Conservation (phyloP, 331 rosid genomes). For the Malus hybrid region DNA sequence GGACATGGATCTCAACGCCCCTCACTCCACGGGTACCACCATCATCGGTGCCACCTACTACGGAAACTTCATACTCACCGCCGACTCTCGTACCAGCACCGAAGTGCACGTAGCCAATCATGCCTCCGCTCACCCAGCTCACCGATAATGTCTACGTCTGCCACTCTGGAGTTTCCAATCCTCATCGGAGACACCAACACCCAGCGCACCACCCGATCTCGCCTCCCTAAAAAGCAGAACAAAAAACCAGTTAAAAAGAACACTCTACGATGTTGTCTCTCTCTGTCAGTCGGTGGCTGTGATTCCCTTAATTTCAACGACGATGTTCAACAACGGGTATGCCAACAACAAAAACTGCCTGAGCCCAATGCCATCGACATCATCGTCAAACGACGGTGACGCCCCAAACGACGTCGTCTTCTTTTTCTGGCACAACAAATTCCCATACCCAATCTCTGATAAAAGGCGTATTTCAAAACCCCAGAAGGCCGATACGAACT, state of each 20-base stretch:
- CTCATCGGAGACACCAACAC: neutral
- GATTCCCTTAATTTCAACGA: neutral
- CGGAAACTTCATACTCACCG: constrained; percentile 91
- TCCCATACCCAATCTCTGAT: constrained; percentile 5
- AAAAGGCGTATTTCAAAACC: constrained; percentile 87
- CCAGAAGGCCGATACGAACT: constrained; percentile 95
- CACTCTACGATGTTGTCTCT: neutral
- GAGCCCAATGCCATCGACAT: neutral
- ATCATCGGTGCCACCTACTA: constrained; percentile 93
- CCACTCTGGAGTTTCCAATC: too few relatives aligned
- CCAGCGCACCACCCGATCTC: neutral
- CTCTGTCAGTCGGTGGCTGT: neutral
- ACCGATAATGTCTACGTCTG: too few relatives aligned
- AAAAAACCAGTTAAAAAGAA: neutral
- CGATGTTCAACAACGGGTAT: constrained; percentile 13
- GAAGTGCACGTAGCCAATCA: neutral
- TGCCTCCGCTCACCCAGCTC: too few relatives aligned
- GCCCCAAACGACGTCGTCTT: neutral
- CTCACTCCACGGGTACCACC: constrained; percentile 96
- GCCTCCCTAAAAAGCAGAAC: neutral
- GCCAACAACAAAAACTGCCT: neutral
- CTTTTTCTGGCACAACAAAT: neutral
- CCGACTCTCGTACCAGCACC: constrained; percentile 96
- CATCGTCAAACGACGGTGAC: neutral
- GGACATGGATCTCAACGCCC: constrained; percentile 49